Evolutionary conservation across 179 eudicot genomes (phyloP), one percentile per base, ranked within the genome.

Genomic region (Camellia oleifera): DNA sequence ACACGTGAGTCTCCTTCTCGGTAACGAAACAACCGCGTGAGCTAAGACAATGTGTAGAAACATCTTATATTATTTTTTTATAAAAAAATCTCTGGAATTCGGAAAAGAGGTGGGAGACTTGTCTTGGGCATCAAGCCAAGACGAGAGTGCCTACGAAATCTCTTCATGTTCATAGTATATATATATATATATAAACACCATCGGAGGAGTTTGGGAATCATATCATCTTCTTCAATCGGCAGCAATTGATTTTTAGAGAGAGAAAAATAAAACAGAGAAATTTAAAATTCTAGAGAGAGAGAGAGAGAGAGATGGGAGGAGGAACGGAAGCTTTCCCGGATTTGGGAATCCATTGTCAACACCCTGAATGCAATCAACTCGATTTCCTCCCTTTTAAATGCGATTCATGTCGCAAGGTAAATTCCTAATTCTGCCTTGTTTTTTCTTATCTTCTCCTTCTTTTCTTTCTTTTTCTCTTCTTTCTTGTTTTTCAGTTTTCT

Each of bases 381-480:
- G 97, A 95, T 88, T 93, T 93, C 83, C 93, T 95, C 12, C 97
- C 98, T 40, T 95, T 95, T 80, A 73, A 73, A 6, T 95, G 97
- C 80, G 88, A 90, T 62, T 89, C 91, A 12, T 95, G 98, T 81
- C 87, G 68, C 12, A 85, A 86, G 93, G 97, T 94, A 84, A 64
- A 26, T 52, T 1, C 8, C 7, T 11, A 14, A 46, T 8, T 20
- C 57, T 46, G 5, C 0, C 62, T 74, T 2, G 2, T 4, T 15
- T 46, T 42, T 54, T 26, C 13, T 44, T 74, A 9, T 17, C 7
- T 54, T 79, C 63, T 12, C 4, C 11, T 4, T 70, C 20, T 17
- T 45, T 42, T n/a, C 5, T 40, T 14, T 6, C 15, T 72, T 12
- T 20, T 46, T 74, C 0, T 2, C 11, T 13, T 9, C 44, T 48